These are phyloP conservation scores for Nothopassalora personata DNA, from an alignment of 2,329 filamentous ascomycete genomes.

Conservation along the genomic window DNA sequence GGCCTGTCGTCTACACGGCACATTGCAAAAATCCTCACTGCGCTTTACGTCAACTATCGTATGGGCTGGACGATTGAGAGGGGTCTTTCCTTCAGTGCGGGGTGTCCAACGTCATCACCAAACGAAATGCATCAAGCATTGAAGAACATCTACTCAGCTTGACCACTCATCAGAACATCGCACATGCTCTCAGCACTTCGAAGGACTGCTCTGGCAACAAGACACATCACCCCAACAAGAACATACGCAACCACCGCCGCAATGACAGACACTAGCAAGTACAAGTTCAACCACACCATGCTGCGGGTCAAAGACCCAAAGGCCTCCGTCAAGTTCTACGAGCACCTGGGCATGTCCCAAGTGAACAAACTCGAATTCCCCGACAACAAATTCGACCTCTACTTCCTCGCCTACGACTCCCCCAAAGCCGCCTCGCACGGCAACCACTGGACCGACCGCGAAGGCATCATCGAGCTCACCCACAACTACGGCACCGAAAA, in stretches of 20 bases:
- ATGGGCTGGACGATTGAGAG: neutral
- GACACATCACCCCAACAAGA: neutral
- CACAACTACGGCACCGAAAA: conserved; percentile 84
- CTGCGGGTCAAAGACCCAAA: conserved; percentile 80
- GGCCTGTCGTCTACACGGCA: neutral
- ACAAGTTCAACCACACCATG: conserved; percentile 60
- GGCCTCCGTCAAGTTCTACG: conserved; percentile 77
- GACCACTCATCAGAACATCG: neutral
- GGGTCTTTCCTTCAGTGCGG: neutral
- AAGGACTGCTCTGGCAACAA: neutral
- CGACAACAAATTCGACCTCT: conserved; percentile 88
- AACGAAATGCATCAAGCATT: neutral
- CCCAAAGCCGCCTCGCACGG: conserved; percentile 68
- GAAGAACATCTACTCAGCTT: neutral
- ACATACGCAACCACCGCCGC: conserved; percentile 37
- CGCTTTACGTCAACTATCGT: neutral
- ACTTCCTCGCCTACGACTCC: conserved; percentile 87
- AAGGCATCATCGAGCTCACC: conserved; percentile 74
- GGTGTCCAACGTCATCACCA: conserved; percentile 1
- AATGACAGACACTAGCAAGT: conserved; percentile 56
- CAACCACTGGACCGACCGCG: conserved; percentile 69
- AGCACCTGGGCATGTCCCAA: conserved; percentile 80
- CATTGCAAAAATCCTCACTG: neutral
- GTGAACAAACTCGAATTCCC: conserved; percentile 77
- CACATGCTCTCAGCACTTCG: neutral